A percentile compares a stretch with the other conserved stretches of the same genome.
These are phyloP conservation scores for Talaromyces sp. DNA, from an alignment of 2,329 filamentous ascomycete species.

Conservation along the genomic window DNA sequence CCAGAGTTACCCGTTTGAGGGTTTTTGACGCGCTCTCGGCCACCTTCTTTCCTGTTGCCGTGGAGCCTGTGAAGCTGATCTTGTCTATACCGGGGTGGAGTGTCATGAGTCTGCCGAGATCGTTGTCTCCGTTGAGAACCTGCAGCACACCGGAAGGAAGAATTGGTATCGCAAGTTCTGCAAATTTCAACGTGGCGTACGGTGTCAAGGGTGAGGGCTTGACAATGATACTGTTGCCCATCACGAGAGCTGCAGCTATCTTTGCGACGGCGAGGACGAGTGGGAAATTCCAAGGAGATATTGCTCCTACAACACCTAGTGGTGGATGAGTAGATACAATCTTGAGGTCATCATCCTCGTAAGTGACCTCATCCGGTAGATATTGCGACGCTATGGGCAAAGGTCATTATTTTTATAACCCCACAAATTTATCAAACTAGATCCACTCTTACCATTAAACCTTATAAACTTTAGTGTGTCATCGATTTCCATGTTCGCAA, in stretches of 20 bases:
- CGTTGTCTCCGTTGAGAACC: slow-evolving; percentile 49
- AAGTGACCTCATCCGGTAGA: slow-evolving; percentile 39
- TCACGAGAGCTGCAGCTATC: slow-evolving; percentile 44
- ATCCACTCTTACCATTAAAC: slow-evolving; percentile 3
- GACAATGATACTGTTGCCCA: slow-evolving; percentile 50
- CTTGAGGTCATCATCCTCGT: slow-evolving; percentile 36
- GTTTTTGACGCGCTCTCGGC: slow-evolving; percentile 47
- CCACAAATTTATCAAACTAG: background rate
- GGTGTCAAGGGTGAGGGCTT: slow-evolving; percentile 53
- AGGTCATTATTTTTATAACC: background rate
- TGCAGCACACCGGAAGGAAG: slow-evolving; percentile 55
- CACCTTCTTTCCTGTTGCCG: slow-evolving; percentile 44
- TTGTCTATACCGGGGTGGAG: slow-evolving; percentile 51
- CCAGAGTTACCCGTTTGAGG: slow-evolving; percentile 50
- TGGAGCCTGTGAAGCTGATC: slow-evolving; percentile 55
- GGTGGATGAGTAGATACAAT: slow-evolving; percentile 42
- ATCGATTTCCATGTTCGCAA: slow-evolving; percentile 6
- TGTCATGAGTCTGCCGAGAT: slow-evolving; percentile 49
- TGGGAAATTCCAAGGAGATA: slow-evolving; percentile 46
- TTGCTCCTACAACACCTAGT: slow-evolving; percentile 40
- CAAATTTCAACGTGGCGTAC: slow-evolving; percentile 47
- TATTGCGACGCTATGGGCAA: slow-evolving; percentile 1
- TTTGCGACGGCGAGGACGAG: slow-evolving; percentile 40
- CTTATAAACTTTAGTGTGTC: slow-evolving; percentile 2
- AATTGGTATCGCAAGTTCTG: slow-evolving; percentile 44